phyloP scores from a whole-genome alignment of 768 basidiomycete genomes.

The Exidia glandulosa region DNA sequence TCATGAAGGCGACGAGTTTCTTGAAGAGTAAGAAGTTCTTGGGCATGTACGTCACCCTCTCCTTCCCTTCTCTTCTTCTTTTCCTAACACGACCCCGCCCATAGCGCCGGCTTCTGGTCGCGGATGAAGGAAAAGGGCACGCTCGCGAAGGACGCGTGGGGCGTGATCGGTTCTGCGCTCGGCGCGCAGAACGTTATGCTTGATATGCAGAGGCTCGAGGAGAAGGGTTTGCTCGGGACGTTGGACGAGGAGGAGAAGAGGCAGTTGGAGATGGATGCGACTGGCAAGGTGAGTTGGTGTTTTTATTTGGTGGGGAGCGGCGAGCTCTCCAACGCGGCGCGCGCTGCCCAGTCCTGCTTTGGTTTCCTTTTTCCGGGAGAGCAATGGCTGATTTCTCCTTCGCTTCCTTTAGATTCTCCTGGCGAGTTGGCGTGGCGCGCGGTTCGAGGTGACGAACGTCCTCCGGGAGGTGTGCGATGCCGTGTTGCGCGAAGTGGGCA shows the following conservation, averaged over 20 bases:
- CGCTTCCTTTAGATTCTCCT: conserved; percentile 58
- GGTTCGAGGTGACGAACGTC: conserved; percentile 88
- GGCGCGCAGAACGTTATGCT: conserved; percentile 6
- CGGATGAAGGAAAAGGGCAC: conserved; percentile 89
- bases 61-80: conserved; percentile 5
- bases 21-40: conserved; percentile 86
- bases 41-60: conserved; percentile 55
- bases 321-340: too few species aligned
- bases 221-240: conserved; percentile 88
- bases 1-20: conserved; percentile 85
- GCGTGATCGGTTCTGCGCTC: conserved; percentile 81
- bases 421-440: conserved; percentile 94
- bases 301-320: too few species aligned
- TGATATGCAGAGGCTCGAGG: conserved; percentile 85
- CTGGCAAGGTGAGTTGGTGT: conserved; percentile 55
- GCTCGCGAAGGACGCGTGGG: conserved; percentile 93
- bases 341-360: too few species aligned
- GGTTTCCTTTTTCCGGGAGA: too few species aligned
- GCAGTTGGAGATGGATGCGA: conserved; percentile 85
- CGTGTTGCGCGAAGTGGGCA: conserved; percentile 68
- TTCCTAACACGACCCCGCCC: conserved; percentile 3
- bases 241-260: conserved; percentile 74
- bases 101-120: conserved; percentile 81
- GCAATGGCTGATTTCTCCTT: too few species aligned
- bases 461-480: conserved; percentile 73